Evolutionary conservation across 495 filamentous ascomycete genomes (phyloP), one percentile per base, ranked within the genome.

Genomic region (Geopyxis carbonaria): DNA sequence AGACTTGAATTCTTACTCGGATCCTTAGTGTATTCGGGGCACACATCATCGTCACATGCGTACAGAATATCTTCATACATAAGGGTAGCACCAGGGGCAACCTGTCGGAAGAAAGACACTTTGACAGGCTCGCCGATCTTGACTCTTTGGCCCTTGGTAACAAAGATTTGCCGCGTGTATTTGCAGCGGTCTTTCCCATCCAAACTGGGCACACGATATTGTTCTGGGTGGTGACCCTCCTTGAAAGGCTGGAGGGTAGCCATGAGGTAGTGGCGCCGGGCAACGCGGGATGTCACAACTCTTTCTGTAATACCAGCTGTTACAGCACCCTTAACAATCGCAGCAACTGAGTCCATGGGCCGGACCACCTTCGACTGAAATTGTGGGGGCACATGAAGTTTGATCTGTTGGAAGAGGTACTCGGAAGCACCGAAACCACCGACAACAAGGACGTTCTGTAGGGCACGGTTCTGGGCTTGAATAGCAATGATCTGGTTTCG

Each of bases 61-160:
- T 95, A 97, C 34, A 97, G 60, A 34, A 95, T 85, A 64, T 97
- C 91, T 64, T 95, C 91, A 58, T 97, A 97, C 86, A 95, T 97
- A 43, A 97, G 72, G 0, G 89, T 95, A 22, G 91, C 91, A 34
- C 89, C 91, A 1, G 89, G 89, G 18, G 89, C 89, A 42, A 97
- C 89, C 58, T 97, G 89, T 58, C 89, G 69, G 75, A 97, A 95
- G 62, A 97, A 97, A 37, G 80, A 87, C 20, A 97, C 91, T 64
- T 97, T 97, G 59, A 95, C 89, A 5, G 91, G 89, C 61, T 97
- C 89, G 44, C 89, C 89, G 55, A 93, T 95, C 75, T 93, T 94
- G 58, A 97, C 85, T 54, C 89, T 74, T 60, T 97, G 89, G 13
- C 91, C 91, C 65, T 95, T 97, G 55, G 94, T 89, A 48, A 97